These are phyloP conservation scores for Furcasterigmium sp. DNA, from an alignment of 2,329 filamentous ascomycete species.

Conservation along the genomic window DNA sequence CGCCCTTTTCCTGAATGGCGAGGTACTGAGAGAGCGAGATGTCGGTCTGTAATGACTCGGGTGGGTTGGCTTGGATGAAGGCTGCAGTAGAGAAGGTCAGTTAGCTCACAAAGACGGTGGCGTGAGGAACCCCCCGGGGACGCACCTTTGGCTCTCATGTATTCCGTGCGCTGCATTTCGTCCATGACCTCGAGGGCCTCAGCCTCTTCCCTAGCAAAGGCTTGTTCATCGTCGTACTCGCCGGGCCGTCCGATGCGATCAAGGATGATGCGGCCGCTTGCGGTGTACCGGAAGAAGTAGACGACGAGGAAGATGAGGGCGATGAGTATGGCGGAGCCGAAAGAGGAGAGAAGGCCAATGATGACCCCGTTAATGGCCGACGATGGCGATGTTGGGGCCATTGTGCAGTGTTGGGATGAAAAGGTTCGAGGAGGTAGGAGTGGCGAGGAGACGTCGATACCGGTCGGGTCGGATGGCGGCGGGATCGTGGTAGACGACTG, in stretches of 20 bases:
- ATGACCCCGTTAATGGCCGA: slow-evolving; percentile 69
- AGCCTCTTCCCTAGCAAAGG: slow-evolving; percentile 87
- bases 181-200: slow-evolving; percentile 95
- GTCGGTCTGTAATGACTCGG: slow-evolving; percentile 91
- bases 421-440: background rate
- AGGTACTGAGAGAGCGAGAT: slow-evolving; percentile 97
- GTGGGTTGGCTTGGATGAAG: slow-evolving; percentile 88
- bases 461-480: slow-evolving; percentile 7
- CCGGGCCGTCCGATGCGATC: slow-evolving; percentile 90
- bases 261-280: slow-evolving; percentile 81
- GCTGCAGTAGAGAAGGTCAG: slow-evolving; percentile 46
- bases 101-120: background rate
- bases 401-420: slow-evolving; percentile 3
- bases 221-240: slow-evolving; percentile 97
- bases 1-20: slow-evolving; percentile 97
- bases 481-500: slow-evolving; percentile 12
- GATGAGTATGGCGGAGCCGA: slow-evolving; percentile 84
- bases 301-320: slow-evolving; percentile 74
- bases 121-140: background rate
- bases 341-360: slow-evolving; percentile 90
- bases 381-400: slow-evolving; percentile 23
- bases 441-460: background rate
- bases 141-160: slow-evolving; percentile 91
- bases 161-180: slow-evolving; percentile 83
- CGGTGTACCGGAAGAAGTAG: slow-evolving; percentile 92